Base-by-base conservation (phyloP, 345 rosid genomes). In the Sonneratia alba region DNA sequence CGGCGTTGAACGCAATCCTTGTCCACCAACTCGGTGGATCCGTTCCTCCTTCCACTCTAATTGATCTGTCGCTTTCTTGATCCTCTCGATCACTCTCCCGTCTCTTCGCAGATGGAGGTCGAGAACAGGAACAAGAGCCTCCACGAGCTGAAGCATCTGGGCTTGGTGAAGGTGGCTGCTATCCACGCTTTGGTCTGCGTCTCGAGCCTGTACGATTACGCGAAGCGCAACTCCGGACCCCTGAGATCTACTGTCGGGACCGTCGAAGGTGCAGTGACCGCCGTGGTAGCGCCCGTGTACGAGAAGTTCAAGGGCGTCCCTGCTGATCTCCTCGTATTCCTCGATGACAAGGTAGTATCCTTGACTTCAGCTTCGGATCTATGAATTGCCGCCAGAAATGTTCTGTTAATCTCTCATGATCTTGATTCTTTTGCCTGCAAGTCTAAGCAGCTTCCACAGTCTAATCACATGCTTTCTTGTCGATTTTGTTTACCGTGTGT, bases 211-310 rank as follows among this genome's bases (percentile, higher is more conserved):
- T 94, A 91, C 82, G 82, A 81, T 8, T 85, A 79, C 82, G 96
- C 91, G 3, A 94, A 91, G 77, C 82, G 78, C 70, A 91, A 85
- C 85, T 87, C 91, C 12, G 98, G 97, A 24, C 89, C 95, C 10
- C 77, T 94, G 61, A 83, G 87, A 73, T 81, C 97, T 36, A 74
- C 97, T 2, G 89, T 91, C 5, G 86, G 78, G 2, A 85, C 84
- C 15, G 95, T 90, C 0, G 98, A 91, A 78, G 82, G 84, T 0
- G 84, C 91, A 13, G 95, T 91, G 37, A 79, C 86, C 34, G 18
- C 95, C 75, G 82, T 87, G 64, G 81, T 91, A 6, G 73, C 81
- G 2, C 98, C 98, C 3, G 91, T 94, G 38, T 89, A 78, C 75
- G 70, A 80, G 38, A 90, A 85, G 72, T 71, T 87, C 70, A 88